Evolutionary conservation across 139 green algal species (phyloP), one percentile per base, ranked within the genome.

Genomic region (Tetraselmis chui): DNA sequence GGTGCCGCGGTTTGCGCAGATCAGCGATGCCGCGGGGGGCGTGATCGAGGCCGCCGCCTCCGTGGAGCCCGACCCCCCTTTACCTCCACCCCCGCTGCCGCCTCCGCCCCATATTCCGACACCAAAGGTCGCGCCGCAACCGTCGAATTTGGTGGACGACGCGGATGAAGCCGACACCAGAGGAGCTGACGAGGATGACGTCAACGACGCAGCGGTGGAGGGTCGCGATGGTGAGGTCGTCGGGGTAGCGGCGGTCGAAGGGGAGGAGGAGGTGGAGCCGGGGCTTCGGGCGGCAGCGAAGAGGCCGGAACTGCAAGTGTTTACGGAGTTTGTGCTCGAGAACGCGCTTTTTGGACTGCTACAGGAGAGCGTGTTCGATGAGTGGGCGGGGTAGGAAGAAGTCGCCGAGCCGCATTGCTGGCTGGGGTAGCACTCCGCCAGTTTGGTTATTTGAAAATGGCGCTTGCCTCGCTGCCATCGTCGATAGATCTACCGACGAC

Each of bases 241-340:
- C n/a, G n/a, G n/a, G n/a, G n/a, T n/a, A n/a, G n/a, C n/a, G n/a
- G n/a, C n/a, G n/a, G n/a, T n/a, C n/a, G 45, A 67, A 67, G 45
- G 18, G 45, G 45, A 67, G 45, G 45, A 67, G 45, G 45, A 67
- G 45, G 45, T 25, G 45, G 45, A 67, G 45, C 11, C 5, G 45
- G 45, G 45, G 45, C 11, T 18, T 26, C 28, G 22, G 2, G 28
- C 2, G n/a, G 27, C 29, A 18, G 29, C 77, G 2, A 27, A 59
- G 27, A 5, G 45, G 11, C 75, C 79, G 32, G 79, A 89, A 23
- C 82, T 89, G 28, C 82, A 82, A 30, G 81, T 31, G 0, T 87
- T 90, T 86, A 83, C 78, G 18, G 83, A 90, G 23, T 87, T 84
- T 81, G 87, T 90, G 28, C 30, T 90, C 26, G 83, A 88, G 1